Evolutionary conservation across 352 stramenopile genomes (phyloP), one percentile per base, ranked within the genome.

Genomic region (Globisporangium uncinulatum): DNA sequence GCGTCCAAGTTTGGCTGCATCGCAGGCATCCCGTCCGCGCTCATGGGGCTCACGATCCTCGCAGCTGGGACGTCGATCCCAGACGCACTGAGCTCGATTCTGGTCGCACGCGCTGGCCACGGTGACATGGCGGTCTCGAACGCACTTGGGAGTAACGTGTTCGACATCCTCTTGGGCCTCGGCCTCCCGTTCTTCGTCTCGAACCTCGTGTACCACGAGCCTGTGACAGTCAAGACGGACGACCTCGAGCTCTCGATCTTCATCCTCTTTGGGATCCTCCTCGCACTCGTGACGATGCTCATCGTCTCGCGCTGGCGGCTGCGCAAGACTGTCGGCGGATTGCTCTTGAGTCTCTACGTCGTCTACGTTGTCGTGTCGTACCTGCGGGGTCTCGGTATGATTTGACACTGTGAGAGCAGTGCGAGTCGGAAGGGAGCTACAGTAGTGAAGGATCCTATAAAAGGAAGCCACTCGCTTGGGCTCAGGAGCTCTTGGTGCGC

Each of bases 61-160:
- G 85, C 85, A 0, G 76, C 80, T 0, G 85, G 85, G 13, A 88
- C 84, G 34, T 89, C 86, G 3, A 83, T 65, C 51, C 85, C 85
- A 5, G 85, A 95, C 53, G 74, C 84, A 2, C 65, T 95, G 52
- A 89, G 77, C 60, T 92, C 79, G 17, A 78, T 95, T 20, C 70
- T 89, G 17, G 79, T 95, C 14, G 83, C 83, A 0, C 83, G 84
- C n/a, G 76, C 75, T 49, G 85, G 85, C 36, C 80, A 92, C 41
- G 83, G 81, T 19, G 82, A 90, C 55, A 90, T 89, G 70, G 85
- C 85, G 24, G 81, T 95, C 37, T 88, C 81, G 24, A 95, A 92
- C 61, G 85, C 85, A 17, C 68, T 94, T 9, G 85, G 85, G 46
- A 91, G 80, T 64, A 91, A 95, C 59, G 83, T 94, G 31, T 92